Evolutionary conservation across 805 yeast genomes (phyloP).

Genomic region (Lachancea dasiensis): DNA sequence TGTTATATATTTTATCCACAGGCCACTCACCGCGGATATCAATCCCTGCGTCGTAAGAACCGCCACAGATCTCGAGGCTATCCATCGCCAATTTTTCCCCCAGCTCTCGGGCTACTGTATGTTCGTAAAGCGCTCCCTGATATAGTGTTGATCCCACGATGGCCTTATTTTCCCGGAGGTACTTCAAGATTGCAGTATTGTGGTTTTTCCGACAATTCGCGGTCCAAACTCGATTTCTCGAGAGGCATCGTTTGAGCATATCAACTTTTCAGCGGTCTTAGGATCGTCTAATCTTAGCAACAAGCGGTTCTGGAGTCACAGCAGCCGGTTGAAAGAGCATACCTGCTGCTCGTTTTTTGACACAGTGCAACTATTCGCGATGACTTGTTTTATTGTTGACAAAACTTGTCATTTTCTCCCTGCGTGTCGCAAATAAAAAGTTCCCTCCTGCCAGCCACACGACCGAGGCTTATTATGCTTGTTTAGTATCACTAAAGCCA

Average conservation of each 20-base stretch:
- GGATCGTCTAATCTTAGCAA: too few relatives aligned
- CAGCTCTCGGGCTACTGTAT: constrained; percentile 29
- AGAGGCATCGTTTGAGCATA: neutral
- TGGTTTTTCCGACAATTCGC: constrained; percentile 1
- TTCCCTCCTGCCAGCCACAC: too few relatives aligned
- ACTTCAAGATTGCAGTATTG: constrained; percentile 17
- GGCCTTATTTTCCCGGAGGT: constrained; percentile 17
- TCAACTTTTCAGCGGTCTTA: neutral
- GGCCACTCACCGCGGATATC: constrained; percentile 30
- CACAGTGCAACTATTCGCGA: too few relatives aligned
- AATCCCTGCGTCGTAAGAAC: constrained; percentile 32
- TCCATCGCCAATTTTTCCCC: constrained; percentile 22
- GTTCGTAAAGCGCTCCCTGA: constrained; percentile 32
- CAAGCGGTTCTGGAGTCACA: too few relatives aligned
- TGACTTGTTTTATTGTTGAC: too few relatives aligned
- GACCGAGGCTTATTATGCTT: too few relatives aligned
- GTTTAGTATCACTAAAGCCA: too few relatives aligned
- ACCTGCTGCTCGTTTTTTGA: too few relatives aligned
- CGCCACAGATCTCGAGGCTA: constrained; percentile 25
- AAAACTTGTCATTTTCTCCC: too few relatives aligned
- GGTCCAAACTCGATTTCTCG: neutral
- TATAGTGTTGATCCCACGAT: constrained; percentile 28
- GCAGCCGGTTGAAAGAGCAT: too few relatives aligned
- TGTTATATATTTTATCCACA: constrained; percentile 13
- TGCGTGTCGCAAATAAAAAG: too few relatives aligned